Evolutionary conservation across 768 basidiomycete genomes (phyloP).

Genomic region (Mycena albidolilacea): DNA sequence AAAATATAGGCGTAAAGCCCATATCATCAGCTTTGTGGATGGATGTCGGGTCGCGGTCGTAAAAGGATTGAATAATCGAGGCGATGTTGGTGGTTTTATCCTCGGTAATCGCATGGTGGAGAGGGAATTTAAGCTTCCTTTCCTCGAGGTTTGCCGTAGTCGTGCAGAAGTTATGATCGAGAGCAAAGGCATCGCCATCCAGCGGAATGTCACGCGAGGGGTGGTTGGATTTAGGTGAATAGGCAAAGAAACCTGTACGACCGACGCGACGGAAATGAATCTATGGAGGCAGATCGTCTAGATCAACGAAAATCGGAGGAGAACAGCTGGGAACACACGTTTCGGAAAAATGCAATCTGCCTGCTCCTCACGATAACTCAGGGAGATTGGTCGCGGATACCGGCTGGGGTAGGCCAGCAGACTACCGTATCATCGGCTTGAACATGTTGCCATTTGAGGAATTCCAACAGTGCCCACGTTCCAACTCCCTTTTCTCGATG

Average conservation of each 20-base stretch:
- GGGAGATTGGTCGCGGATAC: slow-evolving; percentile 42
- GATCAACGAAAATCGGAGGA: no score
- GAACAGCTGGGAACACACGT: slow-evolving; percentile 5
- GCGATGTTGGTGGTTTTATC: slow-evolving; percentile 20
- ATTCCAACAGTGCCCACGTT: slow-evolving; percentile 39
- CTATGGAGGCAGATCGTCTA: slow-evolving; percentile 20
- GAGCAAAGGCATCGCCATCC: slow-evolving; percentile 19
- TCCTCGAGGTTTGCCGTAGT: neutral
- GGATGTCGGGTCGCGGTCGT: slow-evolving; percentile 27
- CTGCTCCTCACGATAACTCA: slow-evolving; percentile 1
- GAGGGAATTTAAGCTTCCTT: slow-evolving; percentile 20
- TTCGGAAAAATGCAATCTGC: slow-evolving; percentile 30
- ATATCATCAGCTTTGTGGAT: slow-evolving; percentile 33
- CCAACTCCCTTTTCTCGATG: slow-evolving; percentile 42
- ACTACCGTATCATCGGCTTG: slow-evolving; percentile 36
- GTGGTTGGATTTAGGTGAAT: slow-evolving; percentile 41
- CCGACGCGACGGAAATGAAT: slow-evolving; percentile 47
- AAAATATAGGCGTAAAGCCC: slow-evolving; percentile 37
- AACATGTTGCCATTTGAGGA: slow-evolving; percentile 40
- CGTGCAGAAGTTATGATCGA: slow-evolving; percentile 6
- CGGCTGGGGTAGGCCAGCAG: slow-evolving; percentile 53
- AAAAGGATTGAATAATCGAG: slow-evolving; percentile 14
- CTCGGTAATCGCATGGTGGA: slow-evolving; percentile 27
- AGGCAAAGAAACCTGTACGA: slow-evolving; percentile 44
- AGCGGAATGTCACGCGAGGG: slow-evolving; percentile 39